A percentile compares a stretch with the other conserved stretches of the same genome.
phyloP scores from a whole-genome alignment of 73 alveolate genomes.

The Halteria grandinella region DNA sequence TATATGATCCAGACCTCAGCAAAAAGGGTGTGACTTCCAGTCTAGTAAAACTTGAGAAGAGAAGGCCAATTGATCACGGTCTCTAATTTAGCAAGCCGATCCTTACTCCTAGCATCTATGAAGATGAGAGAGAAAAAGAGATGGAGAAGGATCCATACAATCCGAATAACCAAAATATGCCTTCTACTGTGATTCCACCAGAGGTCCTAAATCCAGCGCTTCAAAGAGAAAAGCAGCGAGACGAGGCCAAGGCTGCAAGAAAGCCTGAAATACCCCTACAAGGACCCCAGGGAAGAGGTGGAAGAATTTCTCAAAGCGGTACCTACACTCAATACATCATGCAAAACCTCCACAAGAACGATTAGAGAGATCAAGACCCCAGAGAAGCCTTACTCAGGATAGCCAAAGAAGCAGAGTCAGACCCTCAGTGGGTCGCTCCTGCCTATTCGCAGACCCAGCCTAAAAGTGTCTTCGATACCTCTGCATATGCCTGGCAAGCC shows the following conservation, averaged over 20 bases:
- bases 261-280: conserved; percentile 60
- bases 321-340: conserved; percentile 86
- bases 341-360: conserved; percentile 76
- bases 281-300: conserved; percentile 81
- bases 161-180: conserved; percentile 41
- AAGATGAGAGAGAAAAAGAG: conserved; percentile 35
- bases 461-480: conserved; percentile 73
- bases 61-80: conserved; percentile 49
- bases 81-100: conserved; percentile 1
- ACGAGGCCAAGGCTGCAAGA: conserved; percentile 54
- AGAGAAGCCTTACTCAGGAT: conserved; percentile 80
- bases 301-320: conserved; percentile 61
- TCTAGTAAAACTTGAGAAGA: conserved; percentile 18
- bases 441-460: conserved; percentile 93
- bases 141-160: conserved; percentile 43
- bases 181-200: conserved; percentile 33
- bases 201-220: conserved; percentile 24
- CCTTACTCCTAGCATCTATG: conserved; percentile 38
- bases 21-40: conserved; percentile 59
- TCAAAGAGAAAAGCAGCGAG: conserved; percentile 56
- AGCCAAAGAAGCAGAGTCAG: conserved; percentile 76
- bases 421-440: conserved; percentile 83
- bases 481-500: too few relatives aligned
- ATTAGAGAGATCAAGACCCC: conserved; percentile 88
- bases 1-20: conserved; percentile 71